phyloP scores from a whole-genome alignment of 805 yeast species.

The Candida caryicola region DNA sequence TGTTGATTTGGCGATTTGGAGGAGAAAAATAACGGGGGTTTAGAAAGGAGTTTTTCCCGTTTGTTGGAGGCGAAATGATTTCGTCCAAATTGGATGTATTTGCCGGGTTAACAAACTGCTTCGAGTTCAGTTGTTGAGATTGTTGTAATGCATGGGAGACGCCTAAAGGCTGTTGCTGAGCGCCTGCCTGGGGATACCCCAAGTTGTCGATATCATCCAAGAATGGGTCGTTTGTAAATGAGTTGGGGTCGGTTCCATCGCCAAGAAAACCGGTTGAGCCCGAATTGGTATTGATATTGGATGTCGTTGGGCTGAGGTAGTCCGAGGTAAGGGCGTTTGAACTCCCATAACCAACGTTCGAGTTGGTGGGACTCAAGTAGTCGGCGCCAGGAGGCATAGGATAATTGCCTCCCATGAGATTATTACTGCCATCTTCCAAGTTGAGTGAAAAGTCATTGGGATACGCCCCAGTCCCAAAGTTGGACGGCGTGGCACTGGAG shows the following conservation, averaged over 20 bases:
- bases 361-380: background rate
- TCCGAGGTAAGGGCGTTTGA: background rate
- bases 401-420: background rate
- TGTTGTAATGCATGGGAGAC: constrained; percentile 7
- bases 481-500: background rate
- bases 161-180: constrained; percentile 5
- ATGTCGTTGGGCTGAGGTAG: background rate
- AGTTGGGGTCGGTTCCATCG: background rate
- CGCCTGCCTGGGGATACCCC: constrained; percentile 11
- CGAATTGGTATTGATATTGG: constrained; percentile 1
- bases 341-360: background rate
- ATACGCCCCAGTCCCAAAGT: background rate
- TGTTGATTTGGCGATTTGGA: constrained; percentile 20
- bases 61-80: constrained; percentile 33
- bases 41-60: constrained; percentile 20
- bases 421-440: constrained; percentile 1
- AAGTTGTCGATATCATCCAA: constrained; percentile 29
- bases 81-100: constrained; percentile 33
- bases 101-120: constrained; percentile 13
- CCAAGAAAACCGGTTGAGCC: background rate
- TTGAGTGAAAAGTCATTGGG: constrained; percentile 6
- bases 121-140: background rate
- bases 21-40: constrained; percentile 44
- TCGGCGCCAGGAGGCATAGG: background rate
- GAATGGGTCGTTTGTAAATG: constrained; percentile 25